Evolutionary conservation across 1,284 basidiomycete genomes (phyloP), one percentile per base, ranked within the genome.

Genomic region (Boletellus sp.): DNA sequence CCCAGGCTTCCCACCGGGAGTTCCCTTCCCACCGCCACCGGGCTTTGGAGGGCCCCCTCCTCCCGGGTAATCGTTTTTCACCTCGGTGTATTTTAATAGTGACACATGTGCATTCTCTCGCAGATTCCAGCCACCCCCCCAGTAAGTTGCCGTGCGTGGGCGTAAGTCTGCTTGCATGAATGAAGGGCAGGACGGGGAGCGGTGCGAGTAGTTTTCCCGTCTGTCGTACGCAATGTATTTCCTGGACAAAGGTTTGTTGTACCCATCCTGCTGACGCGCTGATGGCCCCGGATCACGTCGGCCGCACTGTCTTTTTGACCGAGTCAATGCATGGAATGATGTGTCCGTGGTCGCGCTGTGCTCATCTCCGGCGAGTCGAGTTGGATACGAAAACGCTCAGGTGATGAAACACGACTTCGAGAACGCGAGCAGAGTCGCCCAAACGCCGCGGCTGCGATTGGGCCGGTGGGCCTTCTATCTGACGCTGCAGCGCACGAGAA

Each of bases 21-120:
- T 86, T 80, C 81, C 83, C 35, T 90, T 92, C 76, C 81, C 84
- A 48, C 87, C 89, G 40, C 86, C 88, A 48, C 85, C 87, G 49
- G 88, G 89, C 10, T 90, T 90, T 66, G 79, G 74, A 56, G 89
- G 86, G 7, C 87, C 89, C 56, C 90, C 91, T 65, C 78, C 79
- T 61, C 90, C 91, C 66, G 91, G 92, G 91, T 94, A 71, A 74
- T 82, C 70, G 28, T 43, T 41, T 38, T 37, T 24, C 52, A 13
- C 26, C 8, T 43, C 18, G 32, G 41, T 47, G 18, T 28, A 44
- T 50, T 53, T 49, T 16, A 16, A 35, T 52, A n/a, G 51, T 65
- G 50, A 50, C 45, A 16, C 49, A 49, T 40, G 16, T 30, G 12
- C 12, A 44, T 54, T 33, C 33, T 22, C 15, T 39, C 49, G 19